Evolutionary conservation across 805 yeast species (phyloP), one percentile per base, ranked within the genome.

Genomic region (Yarrowia phangngaensis): DNA sequence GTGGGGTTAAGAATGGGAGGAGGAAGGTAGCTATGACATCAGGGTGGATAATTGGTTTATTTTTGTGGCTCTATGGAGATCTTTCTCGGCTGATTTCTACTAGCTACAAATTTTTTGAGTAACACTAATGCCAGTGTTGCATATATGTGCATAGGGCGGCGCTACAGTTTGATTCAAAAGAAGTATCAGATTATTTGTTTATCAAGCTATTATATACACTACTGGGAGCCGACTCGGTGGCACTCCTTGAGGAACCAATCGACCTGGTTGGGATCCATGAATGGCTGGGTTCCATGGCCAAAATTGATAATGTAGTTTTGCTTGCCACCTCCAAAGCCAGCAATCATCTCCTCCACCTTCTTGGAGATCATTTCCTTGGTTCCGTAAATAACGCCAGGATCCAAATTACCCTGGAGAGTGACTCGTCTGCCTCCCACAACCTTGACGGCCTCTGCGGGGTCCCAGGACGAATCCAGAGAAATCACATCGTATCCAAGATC

Each of bases 281-380:
- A 87, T 16, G 98, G 98, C 64, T 88, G 97, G 16, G 98, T 92
- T 13, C 98, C 98, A 60, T 92, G 98, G 36, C 98, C 98, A 61
- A 92, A 84, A 70, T 92, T 92, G 58, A 90, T 82, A 56, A 92
- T 90, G 69, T 92, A 92, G 60, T 82, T 76, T 61, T 84, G 79
- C 66, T 87, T 87, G 16, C 96, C 96, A 34, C 95, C 95, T n/a
- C 92, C 92, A 63, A 92, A 92, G 6, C 89, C 95, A 52, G 72
- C 64, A 53, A 92, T 82, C 98, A 92, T 92, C 55, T 73, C 74
- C 67, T 84, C 84, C 13, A 85, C 95, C 68, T 88, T 88, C 54
- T 72, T 65, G 15, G 90, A 71, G 57, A 92, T 92, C 24, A 74
- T 72, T 64, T 84, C 95, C 50, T 82, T 78, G 3, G 92, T 73